Base-by-base conservation (phyloP, 805 yeast genomes). In the Starmera quercuum region DNA sequence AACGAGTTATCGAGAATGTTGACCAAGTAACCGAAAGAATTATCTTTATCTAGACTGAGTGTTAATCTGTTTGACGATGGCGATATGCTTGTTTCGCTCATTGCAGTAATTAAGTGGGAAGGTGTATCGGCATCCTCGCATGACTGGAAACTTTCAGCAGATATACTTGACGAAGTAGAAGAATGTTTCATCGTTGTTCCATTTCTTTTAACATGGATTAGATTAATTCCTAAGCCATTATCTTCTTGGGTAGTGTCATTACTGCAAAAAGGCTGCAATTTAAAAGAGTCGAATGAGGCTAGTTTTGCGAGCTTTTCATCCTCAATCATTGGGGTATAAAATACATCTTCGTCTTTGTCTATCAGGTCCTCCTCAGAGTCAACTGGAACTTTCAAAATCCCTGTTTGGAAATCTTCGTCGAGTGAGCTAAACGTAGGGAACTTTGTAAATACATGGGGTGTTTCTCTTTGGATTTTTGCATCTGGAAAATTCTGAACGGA, bases 21-120 rank as follows among this genome's bases (percentile, higher is more conserved):
- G 2, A 67, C 73, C 17, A 71, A 49, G 37, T 71, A 71, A 0
- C 60, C 59, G 43, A 59, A 71, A 0, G 76, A 70, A 9, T 59
- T 61, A 37, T 64, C 71, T 10, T 42, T 31, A 4, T 42, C 34
- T 7, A 58, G 27, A 26, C 27, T 29, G 26, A 40, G 31, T n/a
- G n/a, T 31, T 37, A 38, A 26, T 33, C 26, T 12, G n/a, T 20
- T 4, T 18, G 18, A 5, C 20, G 24, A n/a, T 8, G 14, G 13
- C n/a, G n/a, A n/a, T n/a, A n/a, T n/a, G n/a, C n/a, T n/a, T n/a
- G n/a, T n/a, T n/a, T n/a, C n/a, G n/a, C n/a, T n/a, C n/a, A n/a
- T n/a, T n/a, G n/a, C n/a, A n/a, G n/a, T n/a, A n/a, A n/a, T n/a
- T n/a, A n/a, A n/a, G n/a, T n/a, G n/a, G 8, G 27, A 14, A 7